Percentiles rank a stretch among this genome's conserved stretches.
Evolutionary conservation across 306 rosid species (phyloP).

Genomic region (Acacia acuminata): DNA sequence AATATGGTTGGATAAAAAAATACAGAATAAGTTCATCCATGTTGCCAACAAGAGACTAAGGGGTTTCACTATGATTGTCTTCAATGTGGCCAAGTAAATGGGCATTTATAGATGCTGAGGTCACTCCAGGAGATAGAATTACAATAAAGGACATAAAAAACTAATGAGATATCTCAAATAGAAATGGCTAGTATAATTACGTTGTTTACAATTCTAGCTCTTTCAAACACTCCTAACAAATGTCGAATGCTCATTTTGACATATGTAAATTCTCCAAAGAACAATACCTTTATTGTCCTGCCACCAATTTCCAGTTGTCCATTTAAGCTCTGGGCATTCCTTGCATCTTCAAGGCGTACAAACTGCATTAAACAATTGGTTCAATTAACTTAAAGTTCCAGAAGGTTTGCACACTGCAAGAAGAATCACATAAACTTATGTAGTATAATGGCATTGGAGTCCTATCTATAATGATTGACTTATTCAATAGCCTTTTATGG

Average conservation of each 20-base stretch:
- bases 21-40: conserved; percentile 14
- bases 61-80: background rate
- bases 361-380: conserved; percentile 57
- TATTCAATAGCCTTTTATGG: conserved; percentile 14
- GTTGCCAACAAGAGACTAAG: background rate
- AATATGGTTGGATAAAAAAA: conserved; percentile 17
- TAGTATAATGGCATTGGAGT: conserved; percentile 14
- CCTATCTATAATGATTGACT: background rate
- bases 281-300: conserved; percentile 76
- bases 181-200: background rate
- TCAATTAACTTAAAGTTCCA: conserved; percentile 35
- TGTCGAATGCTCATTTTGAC: background rate
- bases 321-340: conserved; percentile 87
- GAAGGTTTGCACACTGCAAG: conserved; percentile 24
- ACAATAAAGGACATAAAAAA: background rate
- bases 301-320: conserved; percentile 93
- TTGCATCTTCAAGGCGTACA: conserved; percentile 89
- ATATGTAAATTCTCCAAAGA: conserved; percentile 8
- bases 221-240: background rate
- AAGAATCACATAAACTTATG: conserved; percentile 30
- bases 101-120: background rate
- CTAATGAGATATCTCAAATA: background rate
- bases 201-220: background rate
- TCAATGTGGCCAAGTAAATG: background rate
- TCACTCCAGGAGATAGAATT: no score